A percentile compares a stretch with the other conserved stretches of the same genome.
phyloP scores from a whole-genome alignment of 495 filamentous ascomycete species.

The Aspergillus steynii region DNA sequence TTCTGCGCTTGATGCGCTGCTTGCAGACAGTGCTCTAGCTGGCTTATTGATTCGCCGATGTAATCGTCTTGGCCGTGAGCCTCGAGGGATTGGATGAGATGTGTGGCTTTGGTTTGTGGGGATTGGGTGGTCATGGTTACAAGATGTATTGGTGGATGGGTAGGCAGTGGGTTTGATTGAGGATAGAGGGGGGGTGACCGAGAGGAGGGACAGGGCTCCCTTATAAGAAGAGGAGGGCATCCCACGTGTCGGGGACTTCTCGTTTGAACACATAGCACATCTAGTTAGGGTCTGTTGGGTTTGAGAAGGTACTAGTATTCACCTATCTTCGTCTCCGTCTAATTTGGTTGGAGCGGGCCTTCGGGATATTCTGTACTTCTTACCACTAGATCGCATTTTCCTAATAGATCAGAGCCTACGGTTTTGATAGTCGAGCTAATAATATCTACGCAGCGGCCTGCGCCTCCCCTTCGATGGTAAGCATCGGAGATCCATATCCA shows the following conservation, averaged over 20 bases:
- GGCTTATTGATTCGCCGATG: slow-evolving; percentile 47
- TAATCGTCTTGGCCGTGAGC: slow-evolving; percentile 35
- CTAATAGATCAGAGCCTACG: no score
- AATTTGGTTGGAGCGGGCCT: no score
- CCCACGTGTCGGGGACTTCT: background rate
- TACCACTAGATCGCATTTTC: no score
- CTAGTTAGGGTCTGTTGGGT: no score
- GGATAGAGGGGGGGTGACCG: no score
- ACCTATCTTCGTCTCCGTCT: no score
- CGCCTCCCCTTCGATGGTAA: slow-evolving; percentile 33
- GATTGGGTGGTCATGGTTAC: slow-evolving; percentile 13
- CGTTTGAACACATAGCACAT: background rate
- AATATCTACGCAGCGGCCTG: slow-evolving; percentile 12
- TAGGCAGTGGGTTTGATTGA: background rate
- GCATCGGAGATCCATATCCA: slow-evolving; percentile 43
- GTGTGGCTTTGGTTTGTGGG: slow-evolving; percentile 17
- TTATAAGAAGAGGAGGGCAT: background rate
- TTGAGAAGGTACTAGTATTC: no score
- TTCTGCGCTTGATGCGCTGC: slow-evolving; percentile 36
- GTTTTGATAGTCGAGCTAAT: no score
- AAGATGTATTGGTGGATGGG: background rate
- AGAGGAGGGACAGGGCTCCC: no score
- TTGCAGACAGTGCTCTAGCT: slow-evolving; percentile 49
- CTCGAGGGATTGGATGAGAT: slow-evolving; percentile 29
- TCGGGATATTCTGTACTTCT: no score